Evolutionary conservation across 371 early-diverging fungal genomes (phyloP), one percentile per base, ranked within the genome.

Genomic region (Zopfochytrium polystomum): DNA sequence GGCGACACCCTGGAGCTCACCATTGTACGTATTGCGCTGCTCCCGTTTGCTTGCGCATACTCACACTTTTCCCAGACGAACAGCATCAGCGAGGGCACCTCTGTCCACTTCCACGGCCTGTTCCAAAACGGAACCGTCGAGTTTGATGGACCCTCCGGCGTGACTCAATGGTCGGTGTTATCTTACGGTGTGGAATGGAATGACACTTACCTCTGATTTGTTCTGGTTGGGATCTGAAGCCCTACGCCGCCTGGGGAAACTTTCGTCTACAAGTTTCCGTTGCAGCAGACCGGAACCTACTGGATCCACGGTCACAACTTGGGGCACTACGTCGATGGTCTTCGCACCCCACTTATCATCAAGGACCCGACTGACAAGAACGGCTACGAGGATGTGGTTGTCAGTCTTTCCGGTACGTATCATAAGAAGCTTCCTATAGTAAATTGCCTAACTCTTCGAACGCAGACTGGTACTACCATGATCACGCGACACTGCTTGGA

Each of bases 271-370:
- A 79, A 71, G 27, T 60, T 70, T 52, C 78, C 84, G 51, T 73
- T 74, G n/a, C 74, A 83, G 50, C 88, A 90, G 66, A 60, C 72
- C 32, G 90, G 91, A 6, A 82, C 88, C 25, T 90, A 82, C 76
- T 90, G 89, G 89, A 74, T 83, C 54, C 92, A 91, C 52, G 80
- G 80, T 13, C 90, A 90, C 66, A 65, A 49, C 38, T 25, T 25
- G 58, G 61, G 38, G 32, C 25, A 90, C 66, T 90, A 91, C 65
- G 81, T 87, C 50, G 91, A 93, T 59, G 92, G 92, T 45, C 75
- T 92, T 52, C 83, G 87, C 52, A 80, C 84, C 4, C 83, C 92
- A 1, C 65, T 93, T 27, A 76, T 91, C 53, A 72, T 93, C 54
- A 80, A 86, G 52, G 50, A 52, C 49, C 38, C 48, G 6, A 69